phyloP scores from a whole-genome alignment of 208 protist genomes.

The Angomonas desouzai region DNA sequence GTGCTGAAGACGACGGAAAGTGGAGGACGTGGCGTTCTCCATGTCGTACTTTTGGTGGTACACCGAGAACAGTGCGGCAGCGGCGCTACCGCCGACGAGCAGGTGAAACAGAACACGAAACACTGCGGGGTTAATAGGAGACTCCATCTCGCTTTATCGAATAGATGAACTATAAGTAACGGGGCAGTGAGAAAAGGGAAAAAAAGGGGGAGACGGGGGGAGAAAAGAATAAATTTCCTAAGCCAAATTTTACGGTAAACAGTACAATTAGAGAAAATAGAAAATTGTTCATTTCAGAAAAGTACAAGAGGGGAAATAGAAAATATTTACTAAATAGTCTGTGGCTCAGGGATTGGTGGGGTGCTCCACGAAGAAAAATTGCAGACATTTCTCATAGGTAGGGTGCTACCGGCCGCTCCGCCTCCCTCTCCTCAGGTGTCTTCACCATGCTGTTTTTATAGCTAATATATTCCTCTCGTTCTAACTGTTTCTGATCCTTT shows the following conservation, averaged over 20 bases:
- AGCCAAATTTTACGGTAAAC: too few relatives aligned
- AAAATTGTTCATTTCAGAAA: too few relatives aligned
- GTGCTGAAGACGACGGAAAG: conserved; percentile 35
- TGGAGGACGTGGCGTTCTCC: conserved; percentile 24
- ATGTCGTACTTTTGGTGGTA: conserved; percentile 78
- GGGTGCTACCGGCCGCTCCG: conserved; percentile 71
- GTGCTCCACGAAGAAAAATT: too few relatives aligned
- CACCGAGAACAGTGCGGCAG: conserved; percentile 57
- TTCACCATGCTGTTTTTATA: conserved; percentile 88
- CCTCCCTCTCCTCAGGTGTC: conserved; percentile 65
- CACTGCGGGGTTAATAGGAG: conserved; percentile 74
- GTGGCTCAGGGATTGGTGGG: too few relatives aligned
- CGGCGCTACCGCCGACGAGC: conserved; percentile 41
- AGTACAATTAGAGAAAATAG: too few relatives aligned
- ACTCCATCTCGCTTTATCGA: conserved; percentile 54
- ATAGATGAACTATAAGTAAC: not conserved
- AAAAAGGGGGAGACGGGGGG: not conserved
- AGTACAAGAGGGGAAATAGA: too few relatives aligned
- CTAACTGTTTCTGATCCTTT: conserved; percentile 49
- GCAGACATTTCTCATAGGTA: conserved; percentile 65
- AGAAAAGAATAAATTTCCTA: too few relatives aligned
- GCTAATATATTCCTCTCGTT: conserved; percentile 75
- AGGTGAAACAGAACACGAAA: conserved; percentile 67
- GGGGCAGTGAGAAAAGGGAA: not conserved
- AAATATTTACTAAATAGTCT: too few relatives aligned